These are phyloP conservation scores for Tetracladium marchalianum DNA, from an alignment of 495 filamentous ascomycete genomes.

Conservation along the genomic window DNA sequence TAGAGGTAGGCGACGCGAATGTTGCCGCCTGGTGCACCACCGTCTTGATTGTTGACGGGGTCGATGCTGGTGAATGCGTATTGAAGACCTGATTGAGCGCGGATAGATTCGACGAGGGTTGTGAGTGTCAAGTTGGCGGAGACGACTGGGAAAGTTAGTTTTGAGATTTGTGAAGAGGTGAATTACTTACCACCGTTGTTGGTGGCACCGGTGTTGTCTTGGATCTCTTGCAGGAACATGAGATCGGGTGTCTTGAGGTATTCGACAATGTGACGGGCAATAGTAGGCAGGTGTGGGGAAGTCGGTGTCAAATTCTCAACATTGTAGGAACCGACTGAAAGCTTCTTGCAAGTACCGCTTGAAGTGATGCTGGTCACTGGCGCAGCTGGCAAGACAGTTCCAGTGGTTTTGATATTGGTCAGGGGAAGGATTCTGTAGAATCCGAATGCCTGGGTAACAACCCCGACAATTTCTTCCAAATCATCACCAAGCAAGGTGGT, in stretches of 20 bases:
- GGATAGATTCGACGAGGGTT: constrained; percentile 33
- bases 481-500: constrained; percentile 44
- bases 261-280: constrained; percentile 45
- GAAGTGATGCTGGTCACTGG: constrained; percentile 33
- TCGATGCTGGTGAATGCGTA: constrained; percentile 41
- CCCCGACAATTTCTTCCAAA: constrained; percentile 46
- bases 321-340: constrained; percentile 51
- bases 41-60: constrained; percentile 38
- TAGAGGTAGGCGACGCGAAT: constrained; percentile 56
- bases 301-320: constrained; percentile 47
- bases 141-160: constrained; percentile 19
- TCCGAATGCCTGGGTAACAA: constrained; percentile 46
- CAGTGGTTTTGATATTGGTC: constrained; percentile 34
- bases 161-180: neutral
- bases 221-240: constrained; percentile 51
- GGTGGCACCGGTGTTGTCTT: constrained; percentile 44
- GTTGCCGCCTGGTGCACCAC: constrained; percentile 52
- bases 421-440: constrained; percentile 50
- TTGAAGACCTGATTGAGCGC: constrained; percentile 21
- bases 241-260: constrained; percentile 43
- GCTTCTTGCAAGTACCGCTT: constrained; percentile 32
- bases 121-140: constrained; percentile 35
- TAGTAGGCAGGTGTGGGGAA: constrained; percentile 28
- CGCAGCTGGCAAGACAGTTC: constrained; percentile 24
- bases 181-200: constrained; percentile 29